A percentile compares a stretch with the other conserved stretches of the same genome.
These are phyloP conservation scores for Eucalyptus cladocalyx DNA, from an alignment of 345 rosid species.

Conservation along the genomic window DNA sequence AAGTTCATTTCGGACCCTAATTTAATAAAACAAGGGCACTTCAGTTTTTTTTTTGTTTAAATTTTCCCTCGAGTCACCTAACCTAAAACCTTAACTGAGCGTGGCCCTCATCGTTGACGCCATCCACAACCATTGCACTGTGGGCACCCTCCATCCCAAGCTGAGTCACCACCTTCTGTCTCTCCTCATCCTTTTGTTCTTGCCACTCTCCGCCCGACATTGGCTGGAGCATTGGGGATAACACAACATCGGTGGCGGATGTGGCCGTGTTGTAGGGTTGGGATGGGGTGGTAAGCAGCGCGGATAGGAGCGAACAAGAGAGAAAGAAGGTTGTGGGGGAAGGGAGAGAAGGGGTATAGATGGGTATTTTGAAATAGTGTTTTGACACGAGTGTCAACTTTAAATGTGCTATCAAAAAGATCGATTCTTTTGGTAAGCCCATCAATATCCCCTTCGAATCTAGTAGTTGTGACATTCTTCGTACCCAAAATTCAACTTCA, in stretches of 20 bases:
- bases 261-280: not conserved
- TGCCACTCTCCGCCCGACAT: not conserved
- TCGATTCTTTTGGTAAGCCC: not conserved
- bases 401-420: not conserved
- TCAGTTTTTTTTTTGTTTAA: too few species aligned
- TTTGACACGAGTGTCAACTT: not conserved
- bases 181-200: not conserved
- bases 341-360: not conserved
- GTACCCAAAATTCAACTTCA: not conserved
- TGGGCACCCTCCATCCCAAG: not conserved
- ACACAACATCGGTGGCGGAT: not conserved
- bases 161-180: not conserved
- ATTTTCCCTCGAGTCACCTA: not conserved
- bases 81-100: not conserved
- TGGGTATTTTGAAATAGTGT: not conserved
- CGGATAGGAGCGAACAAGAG: not conserved
- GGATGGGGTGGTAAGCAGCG: not conserved
- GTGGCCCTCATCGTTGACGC: not conserved
- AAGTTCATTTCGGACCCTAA: rapidly evolving
- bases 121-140: too few species aligned
- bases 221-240: not conserved
- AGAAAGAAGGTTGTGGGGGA: not conserved
- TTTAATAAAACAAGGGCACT: too few species aligned
- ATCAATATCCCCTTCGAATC: not conserved
- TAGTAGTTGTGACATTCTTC: rapidly evolving